Base-by-base conservation (phyloP, 1,284 basidiomycete genomes). In the Moesziomyces globuligerus region DNA sequence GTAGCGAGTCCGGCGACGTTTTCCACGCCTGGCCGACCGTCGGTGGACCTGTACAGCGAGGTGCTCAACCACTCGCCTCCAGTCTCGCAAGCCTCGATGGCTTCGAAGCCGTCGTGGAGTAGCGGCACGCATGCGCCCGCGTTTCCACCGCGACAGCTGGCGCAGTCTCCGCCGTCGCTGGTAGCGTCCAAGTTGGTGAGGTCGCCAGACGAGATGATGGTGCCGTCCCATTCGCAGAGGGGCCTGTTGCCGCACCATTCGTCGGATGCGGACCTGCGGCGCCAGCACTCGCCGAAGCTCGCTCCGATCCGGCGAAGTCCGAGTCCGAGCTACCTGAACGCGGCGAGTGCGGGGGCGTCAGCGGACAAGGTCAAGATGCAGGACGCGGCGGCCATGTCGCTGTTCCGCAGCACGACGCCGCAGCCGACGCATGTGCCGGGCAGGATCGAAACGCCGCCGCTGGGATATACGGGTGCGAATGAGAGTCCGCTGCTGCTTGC, bases 311-410 rank as follows among this genome's bases (percentile, higher is more conserved):
- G 44, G n/a, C 24, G 60, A 4, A 59, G 50, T 1, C 55, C 55
- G 3, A 70, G 67, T 32, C 67, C 67, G 18, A 29, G 34, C 36
- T n/a, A 26, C 17, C n/a, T 23, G 15, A 24, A 11, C 34, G 25
- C 21, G 6, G 29, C 46, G 2, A 24, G 26, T 17, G 23, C 21
- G 23, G 49, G 11, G 0, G 47, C 60, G 3, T 44, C 50, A 0
- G 61, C 68, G 5, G 68, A 71, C 21, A 65, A 61, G 44, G 42
- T 71, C 13, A 39, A 56, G 32, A 47, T 60, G 53, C 57, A 66
- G 21, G 61, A 71, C 28, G 68, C 68, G 1, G 61, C 58, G 4
- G 68, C 68, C n/a, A 71, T 66, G 61, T 58, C 57, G 15, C 25
- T 66, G 26, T 66, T 66, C 26, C 52, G 60, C 26, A 56, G 52